phyloP scores from a whole-genome alignment of 495 filamentous ascomycete species.

The Podospora bellae-mahoneyi region DNA sequence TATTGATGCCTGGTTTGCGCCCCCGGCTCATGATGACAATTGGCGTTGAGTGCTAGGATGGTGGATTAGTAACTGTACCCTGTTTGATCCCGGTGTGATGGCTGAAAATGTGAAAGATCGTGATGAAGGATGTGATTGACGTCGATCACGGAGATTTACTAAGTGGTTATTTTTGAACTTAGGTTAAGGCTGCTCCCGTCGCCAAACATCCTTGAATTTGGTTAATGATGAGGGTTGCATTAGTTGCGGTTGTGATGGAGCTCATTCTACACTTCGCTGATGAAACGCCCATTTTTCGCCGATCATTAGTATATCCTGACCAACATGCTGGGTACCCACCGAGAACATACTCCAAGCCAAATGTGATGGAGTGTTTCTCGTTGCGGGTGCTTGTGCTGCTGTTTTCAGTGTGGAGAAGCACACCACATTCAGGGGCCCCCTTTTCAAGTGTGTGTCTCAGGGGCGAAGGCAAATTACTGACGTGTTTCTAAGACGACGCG shows the following conservation, averaged over 20 bases:
- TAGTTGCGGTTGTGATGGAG: not conserved
- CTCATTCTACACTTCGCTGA: not conserved
- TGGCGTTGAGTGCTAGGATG: not conserved
- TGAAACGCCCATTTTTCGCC: not conserved
- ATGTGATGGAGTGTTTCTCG: too few species aligned
- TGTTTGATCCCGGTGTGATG: not conserved
- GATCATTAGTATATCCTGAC: too few species aligned
- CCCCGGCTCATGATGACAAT: not conserved
- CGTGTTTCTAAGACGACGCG: too few species aligned
- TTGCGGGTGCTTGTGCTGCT: too few species aligned
- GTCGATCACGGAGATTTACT: not conserved
- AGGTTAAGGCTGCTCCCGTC: not conserved
- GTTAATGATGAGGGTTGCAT: not conserved
- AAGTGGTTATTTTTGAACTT: not conserved
- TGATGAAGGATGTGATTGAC: not conserved
- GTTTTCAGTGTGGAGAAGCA: too few species aligned
- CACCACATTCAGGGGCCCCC: too few species aligned
- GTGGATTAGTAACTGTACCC: not conserved
- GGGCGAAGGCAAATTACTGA: too few species aligned
- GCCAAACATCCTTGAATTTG: not conserved
- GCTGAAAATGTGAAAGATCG: not conserved
- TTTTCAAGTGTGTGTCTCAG: too few species aligned
- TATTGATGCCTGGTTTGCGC: not conserved
- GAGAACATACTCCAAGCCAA: too few species aligned
- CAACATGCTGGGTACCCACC: too few species aligned